phyloP scores from a whole-genome alignment of 805 yeast genomes.

The Candida boidinii region DNA sequence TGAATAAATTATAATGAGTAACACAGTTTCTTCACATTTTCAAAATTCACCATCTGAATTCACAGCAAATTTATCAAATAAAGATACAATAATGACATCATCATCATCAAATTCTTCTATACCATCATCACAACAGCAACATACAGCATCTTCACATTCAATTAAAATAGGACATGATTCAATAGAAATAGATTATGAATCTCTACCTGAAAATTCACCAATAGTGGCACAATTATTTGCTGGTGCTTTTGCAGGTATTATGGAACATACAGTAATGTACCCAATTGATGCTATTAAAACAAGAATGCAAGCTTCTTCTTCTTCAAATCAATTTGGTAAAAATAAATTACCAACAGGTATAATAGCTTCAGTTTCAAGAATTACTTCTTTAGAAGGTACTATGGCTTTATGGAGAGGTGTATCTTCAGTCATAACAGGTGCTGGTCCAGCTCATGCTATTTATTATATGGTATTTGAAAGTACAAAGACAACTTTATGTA shows the following conservation, averaged over 20 bases:
- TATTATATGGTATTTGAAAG: slow-evolving; percentile 92
- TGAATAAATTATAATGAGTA: no score
- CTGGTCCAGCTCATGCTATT: slow-evolving; percentile 99
- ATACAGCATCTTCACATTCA: slow-evolving; percentile 2
- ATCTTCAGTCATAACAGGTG: slow-evolving; percentile 84
- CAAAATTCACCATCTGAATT: no score
- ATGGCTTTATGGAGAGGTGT: slow-evolving; percentile 90
- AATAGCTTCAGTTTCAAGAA: slow-evolving; percentile 59
- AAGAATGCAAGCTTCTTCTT: slow-evolving; percentile 65
- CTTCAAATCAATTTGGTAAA: slow-evolving; percentile 13
- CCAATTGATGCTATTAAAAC: slow-evolving; percentile 97
- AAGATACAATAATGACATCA: no score
- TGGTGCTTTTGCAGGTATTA: slow-evolving; percentile 98
- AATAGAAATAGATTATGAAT: slow-evolving; percentile 75
- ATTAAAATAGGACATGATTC: slow-evolving; percentile 13
- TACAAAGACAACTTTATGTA: slow-evolving; percentile 50
- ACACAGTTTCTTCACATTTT: no score
- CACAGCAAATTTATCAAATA: no score
- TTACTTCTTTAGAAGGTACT: slow-evolving; percentile 84
- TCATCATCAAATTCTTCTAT: neutral
- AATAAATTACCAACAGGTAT: slow-evolving; percentile 31
- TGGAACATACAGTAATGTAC: slow-evolving; percentile 97
- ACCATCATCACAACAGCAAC: slow-evolving; percentile 2
- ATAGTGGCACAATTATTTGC: slow-evolving; percentile 76
- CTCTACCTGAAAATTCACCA: slow-evolving; percentile 82